Percentiles rank a stretch among this genome's conserved stretches.
These are phyloP conservation scores for Alnus rubra DNA, from an alignment of 306 rosid species.

Conservation along the genomic window DNA sequence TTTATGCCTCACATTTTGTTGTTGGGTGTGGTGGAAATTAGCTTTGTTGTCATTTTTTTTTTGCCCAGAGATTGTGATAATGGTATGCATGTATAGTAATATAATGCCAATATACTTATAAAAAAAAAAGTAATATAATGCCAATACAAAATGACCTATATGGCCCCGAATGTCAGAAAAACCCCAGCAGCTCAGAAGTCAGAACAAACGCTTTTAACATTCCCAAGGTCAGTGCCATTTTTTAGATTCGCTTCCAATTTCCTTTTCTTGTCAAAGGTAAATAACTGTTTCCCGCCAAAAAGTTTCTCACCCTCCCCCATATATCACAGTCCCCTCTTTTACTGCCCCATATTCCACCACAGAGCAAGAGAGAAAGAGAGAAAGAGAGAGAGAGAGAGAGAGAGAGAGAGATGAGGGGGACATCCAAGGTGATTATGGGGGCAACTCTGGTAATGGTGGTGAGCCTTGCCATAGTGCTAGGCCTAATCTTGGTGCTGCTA, in stretches of 20 bases:
- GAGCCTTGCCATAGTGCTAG: constrained; percentile 76
- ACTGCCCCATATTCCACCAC: constrained; percentile 27
- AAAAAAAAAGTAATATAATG: neutral
- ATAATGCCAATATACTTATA: neutral
- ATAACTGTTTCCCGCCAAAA: constrained; percentile 66
- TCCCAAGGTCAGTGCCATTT: constrained; percentile 42
- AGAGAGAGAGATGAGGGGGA: constrained; percentile 67
- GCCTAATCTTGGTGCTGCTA: constrained; percentile 71
- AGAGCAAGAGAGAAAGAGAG: constrained; percentile 18
- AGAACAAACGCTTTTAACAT: constrained; percentile 38
- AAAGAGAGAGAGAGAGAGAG: constrained; percentile 4
- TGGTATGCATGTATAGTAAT: neutral
- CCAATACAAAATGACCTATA: constrained; percentile 15
- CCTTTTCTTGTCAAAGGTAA: constrained; percentile 28
- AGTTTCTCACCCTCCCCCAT: constrained; percentile 17
- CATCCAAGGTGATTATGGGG: constrained; percentile 85
- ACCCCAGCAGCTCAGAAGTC: constrained; percentile 18
- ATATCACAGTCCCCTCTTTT: constrained; percentile 27
- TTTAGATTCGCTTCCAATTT: constrained; percentile 32
- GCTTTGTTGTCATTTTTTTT: neutral
- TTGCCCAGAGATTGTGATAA: neutral
- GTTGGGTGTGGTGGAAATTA: neutral
- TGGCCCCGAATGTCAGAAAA: constrained; percentile 41
- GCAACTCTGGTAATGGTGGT: constrained; percentile 85
- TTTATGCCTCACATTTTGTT: neutral